Percentiles rank a stretch among this genome's conserved stretches.
Evolutionary conservation across 345 rosid species (phyloP).

Genomic region (Firmiana major): DNA sequence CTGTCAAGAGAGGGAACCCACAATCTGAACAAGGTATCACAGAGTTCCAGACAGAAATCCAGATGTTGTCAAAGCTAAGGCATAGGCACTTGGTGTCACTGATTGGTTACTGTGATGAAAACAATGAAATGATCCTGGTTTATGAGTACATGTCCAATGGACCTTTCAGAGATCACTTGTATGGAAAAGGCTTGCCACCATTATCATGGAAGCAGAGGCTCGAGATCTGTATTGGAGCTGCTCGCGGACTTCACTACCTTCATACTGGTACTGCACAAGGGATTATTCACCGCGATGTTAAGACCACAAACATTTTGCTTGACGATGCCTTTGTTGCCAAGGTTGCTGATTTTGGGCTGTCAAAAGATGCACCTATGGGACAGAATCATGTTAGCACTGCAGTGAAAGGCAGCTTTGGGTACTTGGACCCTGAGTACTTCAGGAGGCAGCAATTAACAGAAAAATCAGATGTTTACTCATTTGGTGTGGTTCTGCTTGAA

Average conservation of each 20-base stretch:
- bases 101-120: slow-evolving; percentile 78
- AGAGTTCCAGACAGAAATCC: slow-evolving; percentile 80
- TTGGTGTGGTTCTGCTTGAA: slow-evolving; percentile 49
- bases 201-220: slow-evolving; percentile 75
- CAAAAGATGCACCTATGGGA: slow-evolving; percentile 69
- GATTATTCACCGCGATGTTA: slow-evolving; percentile 82
- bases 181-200: slow-evolving; percentile 62
- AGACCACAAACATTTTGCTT: slow-evolving; percentile 74
- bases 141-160: slow-evolving; percentile 86
- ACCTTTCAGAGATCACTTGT: slow-evolving; percentile 70
- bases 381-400: slow-evolving; percentile 69
- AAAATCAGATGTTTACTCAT: slow-evolving; percentile 53
- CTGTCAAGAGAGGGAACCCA: slow-evolving; percentile 83
- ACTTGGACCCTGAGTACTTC: slow-evolving; percentile 55
- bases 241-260: slow-evolving; percentile 76
- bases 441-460: slow-evolving; percentile 51
- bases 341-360: slow-evolving; percentile 78
- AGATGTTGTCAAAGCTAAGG: slow-evolving; percentile 81
- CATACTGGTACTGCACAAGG: slow-evolving; percentile 94
- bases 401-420: slow-evolving; percentile 57
- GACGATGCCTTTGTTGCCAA: slow-evolving; percentile 78
- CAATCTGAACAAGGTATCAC: slow-evolving; percentile 87
- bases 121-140: slow-evolving; percentile 75
- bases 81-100: slow-evolving; percentile 82
- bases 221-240: slow-evolving; percentile 78